Evolutionary conservation across 805 yeast genomes (phyloP).

Genomic region (Cephaloascus albidus): DNA sequence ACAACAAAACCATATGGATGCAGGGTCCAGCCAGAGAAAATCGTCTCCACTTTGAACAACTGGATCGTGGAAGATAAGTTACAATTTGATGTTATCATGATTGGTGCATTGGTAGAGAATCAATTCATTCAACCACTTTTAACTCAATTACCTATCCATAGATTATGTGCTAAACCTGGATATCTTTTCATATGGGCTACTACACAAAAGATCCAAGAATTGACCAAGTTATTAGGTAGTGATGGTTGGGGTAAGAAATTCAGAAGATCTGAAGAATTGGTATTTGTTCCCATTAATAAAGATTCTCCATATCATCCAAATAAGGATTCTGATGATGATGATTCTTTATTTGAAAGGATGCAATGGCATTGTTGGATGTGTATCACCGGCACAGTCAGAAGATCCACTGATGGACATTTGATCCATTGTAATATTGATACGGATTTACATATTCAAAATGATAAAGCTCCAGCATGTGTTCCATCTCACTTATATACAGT

Average conservation of each 20-base stretch:
- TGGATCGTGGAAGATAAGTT: slow-evolving; percentile 55
- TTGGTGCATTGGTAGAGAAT: slow-evolving; percentile 75
- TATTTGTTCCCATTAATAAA: slow-evolving; percentile 65
- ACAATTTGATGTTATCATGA: slow-evolving; percentile 85
- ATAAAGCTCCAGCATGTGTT: slow-evolving; percentile 8
- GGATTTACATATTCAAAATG: slow-evolving; percentile 65
- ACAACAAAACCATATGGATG: slow-evolving; percentile 62
- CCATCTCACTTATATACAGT: slow-evolving; percentile 74
- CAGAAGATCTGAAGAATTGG: slow-evolving; percentile 83
- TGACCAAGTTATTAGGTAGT: slow-evolving; percentile 42
- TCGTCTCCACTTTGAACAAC: slow-evolving; percentile 44
- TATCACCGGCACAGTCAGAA: slow-evolving; percentile 85
- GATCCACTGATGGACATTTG: slow-evolving; percentile 74
- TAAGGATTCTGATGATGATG: slow-evolving; percentile 32
- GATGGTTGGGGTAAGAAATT: slow-evolving; percentile 52
- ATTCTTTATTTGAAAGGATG: slow-evolving; percentile 48
- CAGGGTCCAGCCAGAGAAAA: slow-evolving; percentile 39
- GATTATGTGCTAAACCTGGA: slow-evolving; percentile 76
- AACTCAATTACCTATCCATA: slow-evolving; percentile 58
- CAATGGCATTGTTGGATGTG: slow-evolving; percentile 99
- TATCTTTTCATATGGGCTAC: slow-evolving; percentile 85
- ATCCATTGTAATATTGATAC: slow-evolving; percentile 92
- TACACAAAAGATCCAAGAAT: slow-evolving; percentile 56
- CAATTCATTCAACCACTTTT: slow-evolving; percentile 58
- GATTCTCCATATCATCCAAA: slow-evolving; percentile 60